A percentile compares a stretch with the other conserved stretches of the same genome.
These are phyloP conservation scores for Barnettozyma sucrosica DNA, from an alignment of 805 yeast genomes.

Conservation along the genomic window DNA sequence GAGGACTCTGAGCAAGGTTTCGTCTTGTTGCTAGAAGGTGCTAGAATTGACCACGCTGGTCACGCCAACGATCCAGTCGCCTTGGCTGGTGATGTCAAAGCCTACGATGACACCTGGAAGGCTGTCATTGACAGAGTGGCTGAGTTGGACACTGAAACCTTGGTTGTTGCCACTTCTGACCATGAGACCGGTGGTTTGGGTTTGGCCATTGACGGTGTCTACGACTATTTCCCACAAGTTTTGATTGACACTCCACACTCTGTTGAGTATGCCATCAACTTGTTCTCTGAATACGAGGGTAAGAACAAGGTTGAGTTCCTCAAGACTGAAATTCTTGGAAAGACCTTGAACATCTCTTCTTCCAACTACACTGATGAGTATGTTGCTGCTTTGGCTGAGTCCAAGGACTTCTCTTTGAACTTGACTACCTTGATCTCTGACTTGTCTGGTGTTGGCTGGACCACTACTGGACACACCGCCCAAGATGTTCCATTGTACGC, in stretches of 20 bases:
- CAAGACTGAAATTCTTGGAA: conserved; percentile 44
- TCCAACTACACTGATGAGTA: conserved; percentile 39
- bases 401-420: conserved; percentile 33
- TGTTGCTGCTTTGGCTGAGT: conserved; percentile 35
- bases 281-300: conserved; percentile 34
- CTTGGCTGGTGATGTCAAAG: conserved; percentile 83
- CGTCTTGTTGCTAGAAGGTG: conserved; percentile 81
- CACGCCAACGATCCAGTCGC: conserved; percentile 91
- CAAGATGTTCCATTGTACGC: conserved; percentile 91
- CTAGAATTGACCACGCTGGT: conserved; percentile 92
- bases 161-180: conserved; percentile 78
- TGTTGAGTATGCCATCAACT: conserved; percentile 57
- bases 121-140: conserved; percentile 69
- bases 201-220: conserved; percentile 75
- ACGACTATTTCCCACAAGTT: conserved; percentile 79
- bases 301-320: conserved; percentile 40
- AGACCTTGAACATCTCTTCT: conserved; percentile 16
- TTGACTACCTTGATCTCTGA: conserved; percentile 63
- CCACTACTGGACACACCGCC: conserved; percentile 93
- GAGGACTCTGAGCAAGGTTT: conserved; percentile 76
- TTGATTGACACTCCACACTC: conserved; percentile 63
- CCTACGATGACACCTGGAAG: conserved; percentile 73
- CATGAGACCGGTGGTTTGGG: conserved; percentile 94
- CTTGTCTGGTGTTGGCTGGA: conserved; percentile 86
- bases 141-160: conserved; percentile 65